These are phyloP conservation scores for Tympanopsis confertula DNA, from an alignment of 2,329 filamentous ascomycete genomes.

Conservation along the genomic window DNA sequence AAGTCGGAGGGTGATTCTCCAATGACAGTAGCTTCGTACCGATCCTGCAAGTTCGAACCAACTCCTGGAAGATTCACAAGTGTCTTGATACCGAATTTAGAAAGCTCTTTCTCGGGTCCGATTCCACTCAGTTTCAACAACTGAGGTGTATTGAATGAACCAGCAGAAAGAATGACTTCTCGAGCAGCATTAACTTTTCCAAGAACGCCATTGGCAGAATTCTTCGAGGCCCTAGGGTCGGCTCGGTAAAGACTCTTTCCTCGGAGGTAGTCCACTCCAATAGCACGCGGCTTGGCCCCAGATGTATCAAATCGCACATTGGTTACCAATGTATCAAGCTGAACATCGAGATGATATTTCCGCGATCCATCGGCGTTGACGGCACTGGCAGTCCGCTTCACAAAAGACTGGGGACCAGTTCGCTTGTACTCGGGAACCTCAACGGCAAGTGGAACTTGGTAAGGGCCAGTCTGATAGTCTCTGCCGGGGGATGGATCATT, in stretches of 20 bases:
- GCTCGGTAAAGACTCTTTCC: slow-evolving; percentile 28
- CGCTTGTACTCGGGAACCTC: slow-evolving; percentile 23
- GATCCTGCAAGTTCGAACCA: slow-evolving; percentile 38
- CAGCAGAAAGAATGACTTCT: slow-evolving; percentile 35
- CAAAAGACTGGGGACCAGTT: slow-evolving; percentile 35
- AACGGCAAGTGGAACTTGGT: slow-evolving; percentile 39
- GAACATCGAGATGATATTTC: slow-evolving; percentile 34
- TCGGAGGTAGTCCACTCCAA: slow-evolving; percentile 28
- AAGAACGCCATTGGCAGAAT: slow-evolving; percentile 8
- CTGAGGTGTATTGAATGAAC: slow-evolving; percentile 32
- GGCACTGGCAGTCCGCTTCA: slow-evolving; percentile 33
- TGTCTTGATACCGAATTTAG: slow-evolving; percentile 32
- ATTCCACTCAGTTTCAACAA: slow-evolving; percentile 33
- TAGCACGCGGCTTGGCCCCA: slow-evolving; percentile 18
- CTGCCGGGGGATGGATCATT: slow-evolving; percentile 26
- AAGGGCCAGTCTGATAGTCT: slow-evolving; percentile 29
- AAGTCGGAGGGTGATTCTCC: slow-evolving; percentile 12
- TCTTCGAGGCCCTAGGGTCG: slow-evolving; percentile 23
- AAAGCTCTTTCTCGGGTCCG: slow-evolving; percentile 25
- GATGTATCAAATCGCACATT: slow-evolving; percentile 19
- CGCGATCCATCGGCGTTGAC: slow-evolving; percentile 28
- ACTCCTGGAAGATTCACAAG: slow-evolving; percentile 48
- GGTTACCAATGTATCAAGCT: slow-evolving; percentile 24
- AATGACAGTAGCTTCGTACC: slow-evolving; percentile 13
- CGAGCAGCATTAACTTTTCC: slow-evolving; percentile 18